Evolutionary conservation across 805 yeast species (phyloP), one percentile per base, ranked within the genome.

Genomic region (Candida endomychidarum): DNA sequence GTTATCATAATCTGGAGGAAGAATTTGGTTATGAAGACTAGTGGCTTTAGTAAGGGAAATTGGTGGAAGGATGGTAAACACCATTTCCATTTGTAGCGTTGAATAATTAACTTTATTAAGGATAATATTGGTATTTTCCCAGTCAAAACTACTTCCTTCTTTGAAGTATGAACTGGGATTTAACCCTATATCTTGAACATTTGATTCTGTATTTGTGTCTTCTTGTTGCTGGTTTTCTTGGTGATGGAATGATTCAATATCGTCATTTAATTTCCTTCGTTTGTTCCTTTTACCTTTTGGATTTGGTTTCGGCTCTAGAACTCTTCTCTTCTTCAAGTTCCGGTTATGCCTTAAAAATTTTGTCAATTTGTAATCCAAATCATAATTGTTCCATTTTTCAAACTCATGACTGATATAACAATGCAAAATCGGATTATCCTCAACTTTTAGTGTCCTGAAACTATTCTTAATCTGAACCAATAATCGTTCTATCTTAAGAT

Each of bases 61-160:
- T 12, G 29, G n/a, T 8, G 39, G 39, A 25, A 34, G 17, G 4
- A 19, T 21, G 12, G 35, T 28, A 18, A 30, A 21, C 2, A 24
- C 26, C 4, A 32, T 3, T 14, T 20, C 19, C 3, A 47, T 6
- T 5, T 39, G 28, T n/a, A 33, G 35, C 3, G 41, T 39, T 4
- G 31, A 10, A 19, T 43, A 47, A 40, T 60, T 53, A 0, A 60
- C 51, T n/a, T 55, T 38, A 6, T 50, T 44, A 14, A 62, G 47
- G 6, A 47, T 40, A 12, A 59, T 34, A 37, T 56, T 51, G 15
- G 49, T 8, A 25, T 25, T 21, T 17, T 21, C 15, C 14, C 41
- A 37, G 16, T 42, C 41, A 41, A 53, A 58, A 12, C 54, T 36
- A 11, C 62, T 47, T 1, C 67, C 67, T 2, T 49, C 40, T 18